Conservation (phyloP, 176 grass and related monocot species). For the Poa annua region DNA sequence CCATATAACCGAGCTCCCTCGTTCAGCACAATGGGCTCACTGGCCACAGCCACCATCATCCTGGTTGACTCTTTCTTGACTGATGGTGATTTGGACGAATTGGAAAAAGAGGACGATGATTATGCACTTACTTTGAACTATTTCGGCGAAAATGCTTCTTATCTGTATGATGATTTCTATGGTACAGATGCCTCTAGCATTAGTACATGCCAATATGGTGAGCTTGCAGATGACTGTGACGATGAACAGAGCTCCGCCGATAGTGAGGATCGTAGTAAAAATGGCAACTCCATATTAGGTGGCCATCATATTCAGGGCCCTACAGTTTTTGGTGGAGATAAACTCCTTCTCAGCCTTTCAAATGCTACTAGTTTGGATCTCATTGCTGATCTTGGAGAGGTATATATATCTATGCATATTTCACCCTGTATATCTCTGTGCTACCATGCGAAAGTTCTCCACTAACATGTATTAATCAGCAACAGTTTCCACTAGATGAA, state of each 20-base stretch:
- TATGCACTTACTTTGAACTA: not conserved
- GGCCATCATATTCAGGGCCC: not conserved
- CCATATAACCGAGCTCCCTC: not conserved
- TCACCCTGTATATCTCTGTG: not conserved
- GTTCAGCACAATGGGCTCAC: not conserved
- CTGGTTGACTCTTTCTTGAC: slow-evolving; percentile 20
- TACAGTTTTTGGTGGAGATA: slow-evolving; percentile 24
- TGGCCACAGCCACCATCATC: not conserved
- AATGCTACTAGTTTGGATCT: slow-evolving; percentile 46
- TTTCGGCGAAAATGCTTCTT: not conserved
- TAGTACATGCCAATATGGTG: not conserved
- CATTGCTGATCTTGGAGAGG: slow-evolving; percentile 30
- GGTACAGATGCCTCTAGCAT: not conserved
- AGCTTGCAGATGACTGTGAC: slow-evolving; percentile 22
- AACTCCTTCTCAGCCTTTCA: slow-evolving; percentile 3
- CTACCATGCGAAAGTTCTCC: not conserved
- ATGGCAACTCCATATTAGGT: not conserved
- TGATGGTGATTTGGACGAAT: not conserved
- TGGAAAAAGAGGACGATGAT: not conserved
- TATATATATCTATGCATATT: not conserved
- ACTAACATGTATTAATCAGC: not conserved
- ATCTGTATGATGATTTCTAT: not conserved
- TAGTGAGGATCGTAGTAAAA: not conserved
- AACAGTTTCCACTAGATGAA: not conserved
- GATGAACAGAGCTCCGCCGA: not conserved